phyloP scores from a whole-genome alignment of 1,284 basidiomycete species.

The Pseudozyma hubeiensis region DNA sequence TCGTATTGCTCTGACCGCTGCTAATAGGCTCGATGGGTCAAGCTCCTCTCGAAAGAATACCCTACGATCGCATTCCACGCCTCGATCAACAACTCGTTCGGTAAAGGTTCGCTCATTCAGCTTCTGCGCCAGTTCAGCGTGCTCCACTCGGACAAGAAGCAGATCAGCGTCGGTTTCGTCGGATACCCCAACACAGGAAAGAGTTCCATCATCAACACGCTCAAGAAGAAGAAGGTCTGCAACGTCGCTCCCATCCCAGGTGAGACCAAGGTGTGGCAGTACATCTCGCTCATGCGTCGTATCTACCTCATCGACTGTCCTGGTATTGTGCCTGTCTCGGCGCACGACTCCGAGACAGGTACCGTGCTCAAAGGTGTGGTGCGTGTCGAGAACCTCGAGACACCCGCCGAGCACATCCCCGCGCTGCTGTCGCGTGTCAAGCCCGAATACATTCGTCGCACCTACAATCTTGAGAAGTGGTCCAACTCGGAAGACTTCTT shows the following conservation, averaged over 20 bases:
- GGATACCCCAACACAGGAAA: slow-evolving; percentile 99
- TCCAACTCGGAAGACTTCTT: slow-evolving; percentile 78
- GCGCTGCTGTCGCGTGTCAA: slow-evolving; percentile 88
- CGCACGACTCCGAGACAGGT: slow-evolving; percentile 87
- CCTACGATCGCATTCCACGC: slow-evolving; percentile 99
- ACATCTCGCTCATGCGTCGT: slow-evolving; percentile 92
- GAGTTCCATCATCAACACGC: slow-evolving; percentile 95
- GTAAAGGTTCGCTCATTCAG: slow-evolving; percentile 97
- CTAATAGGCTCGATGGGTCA: slow-evolving; percentile 89
- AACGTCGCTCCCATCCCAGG: slow-evolving; percentile 95
- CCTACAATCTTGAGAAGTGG: slow-evolving; percentile 77
- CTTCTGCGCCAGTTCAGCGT: slow-evolving; percentile 95
- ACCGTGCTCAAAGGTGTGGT: slow-evolving; percentile 98
- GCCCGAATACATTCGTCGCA: slow-evolving; percentile 89
- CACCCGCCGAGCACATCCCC: slow-evolving; percentile 93
- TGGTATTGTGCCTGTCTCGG: slow-evolving; percentile 93
- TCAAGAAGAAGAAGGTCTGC: slow-evolving; percentile 98
- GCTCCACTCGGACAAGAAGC: slow-evolving; percentile 98
- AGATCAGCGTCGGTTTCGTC: slow-evolving; percentile 97
- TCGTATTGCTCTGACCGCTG: slow-evolving; percentile 10
- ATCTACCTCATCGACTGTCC: slow-evolving; percentile 99
- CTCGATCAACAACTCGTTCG: slow-evolving; percentile 98
- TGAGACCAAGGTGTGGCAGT: slow-evolving; percentile 99
- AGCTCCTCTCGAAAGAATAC: slow-evolving; percentile 91
- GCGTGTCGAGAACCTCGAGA: slow-evolving; percentile 92